Evolutionary conservation across 2,329 filamentous ascomycete genomes (phyloP), one percentile per base, ranked within the genome.

Genomic region (Aspergillus carbonarius): DNA sequence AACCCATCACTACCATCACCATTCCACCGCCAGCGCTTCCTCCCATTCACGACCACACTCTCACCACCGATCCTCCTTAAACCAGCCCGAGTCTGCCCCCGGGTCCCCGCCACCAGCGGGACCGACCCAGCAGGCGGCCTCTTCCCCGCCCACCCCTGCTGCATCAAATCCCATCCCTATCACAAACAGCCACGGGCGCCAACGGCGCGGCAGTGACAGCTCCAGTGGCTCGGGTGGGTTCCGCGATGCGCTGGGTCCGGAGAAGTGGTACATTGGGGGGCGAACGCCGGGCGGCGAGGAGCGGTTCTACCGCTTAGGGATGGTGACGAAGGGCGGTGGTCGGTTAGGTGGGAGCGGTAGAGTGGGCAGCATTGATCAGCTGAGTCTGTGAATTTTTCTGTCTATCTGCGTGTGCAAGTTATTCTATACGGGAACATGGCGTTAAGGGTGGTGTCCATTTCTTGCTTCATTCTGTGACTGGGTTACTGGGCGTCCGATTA

Each of bases 191-290:
- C 63, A 68, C 20, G 69, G 76, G 55, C 75, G 78, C 61, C 74
- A 74, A 58, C 71, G 79, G 27, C 73, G 79, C 44, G 79, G 79
- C 17, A 81, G 79, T 59, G 78, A 81, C 60, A 78, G 74, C 39
- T 80, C 78, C 18, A 79, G 71, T 47, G 77, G 77, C 17, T 79
- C 76, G 2, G 77, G 77, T 13, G 79, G 79, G 2, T 81, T 81
- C 57, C 71, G 78, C 7, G 79, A 81, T 66, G 75, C 77, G 0
- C 59, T 80, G 9, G 78, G 78, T 0, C 71, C 74, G 2, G 79
- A 81, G 68, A 81, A 81, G 63, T 82, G 80, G 80, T 82, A 81
- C 67, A 79, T 82, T 25, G 80, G 80, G 4, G 80, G 80, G 4
- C 70, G 77, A 35, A 81, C 76, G 20, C 73, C 77, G 10, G 72